phyloP scores from a whole-genome alignment of 352 stramenopile species.

The Plasmopara halstedii region DNA sequence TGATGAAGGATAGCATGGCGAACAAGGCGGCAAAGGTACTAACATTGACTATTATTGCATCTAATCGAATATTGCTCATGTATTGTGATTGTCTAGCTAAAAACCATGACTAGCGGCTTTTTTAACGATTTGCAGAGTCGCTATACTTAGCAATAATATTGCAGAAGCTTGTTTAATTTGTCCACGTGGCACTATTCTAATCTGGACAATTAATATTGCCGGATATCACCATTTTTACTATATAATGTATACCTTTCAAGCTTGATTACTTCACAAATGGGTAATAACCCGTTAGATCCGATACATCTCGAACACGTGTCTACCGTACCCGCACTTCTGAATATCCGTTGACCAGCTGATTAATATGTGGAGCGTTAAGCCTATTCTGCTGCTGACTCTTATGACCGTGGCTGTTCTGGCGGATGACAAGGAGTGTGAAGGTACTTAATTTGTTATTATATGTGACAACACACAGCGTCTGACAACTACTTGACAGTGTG shows the following conservation, averaged over 20 bases:
- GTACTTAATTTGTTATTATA: conserved; percentile 10
- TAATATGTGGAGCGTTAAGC: conserved; percentile 40
- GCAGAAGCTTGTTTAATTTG: conserved; percentile 9
- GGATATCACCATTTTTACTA: conserved; percentile 2
- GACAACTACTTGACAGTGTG: conserved; percentile 61
- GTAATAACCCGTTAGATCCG: neutral
- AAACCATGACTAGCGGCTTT: conserved; percentile 87
- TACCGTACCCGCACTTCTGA: conserved; percentile 20
- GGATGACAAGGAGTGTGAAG: conserved; percentile 86
- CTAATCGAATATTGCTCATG: conserved; percentile 1
- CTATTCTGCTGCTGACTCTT: conserved; percentile 57
- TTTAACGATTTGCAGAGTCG: conserved; percentile 80
- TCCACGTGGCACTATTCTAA: conserved; percentile 18
- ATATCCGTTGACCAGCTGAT: conserved; percentile 11
- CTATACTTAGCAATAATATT: conserved; percentile 41
- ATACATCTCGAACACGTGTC: conserved; percentile 13
- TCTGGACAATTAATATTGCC: conserved; percentile 23
- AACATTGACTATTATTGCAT: neutral
- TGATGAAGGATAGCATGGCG: conserved; percentile 79
- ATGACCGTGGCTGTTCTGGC: conserved; percentile 41
- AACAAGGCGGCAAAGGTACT: conserved; percentile 71
- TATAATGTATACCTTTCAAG: conserved; percentile 14
- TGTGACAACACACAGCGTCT: neutral
- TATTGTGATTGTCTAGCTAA: conserved; percentile 41
- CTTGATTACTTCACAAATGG: no score